These are phyloP conservation scores for Argentina anserina DNA, from an alignment of 306 rosid genomes.

Conservation along the genomic window DNA sequence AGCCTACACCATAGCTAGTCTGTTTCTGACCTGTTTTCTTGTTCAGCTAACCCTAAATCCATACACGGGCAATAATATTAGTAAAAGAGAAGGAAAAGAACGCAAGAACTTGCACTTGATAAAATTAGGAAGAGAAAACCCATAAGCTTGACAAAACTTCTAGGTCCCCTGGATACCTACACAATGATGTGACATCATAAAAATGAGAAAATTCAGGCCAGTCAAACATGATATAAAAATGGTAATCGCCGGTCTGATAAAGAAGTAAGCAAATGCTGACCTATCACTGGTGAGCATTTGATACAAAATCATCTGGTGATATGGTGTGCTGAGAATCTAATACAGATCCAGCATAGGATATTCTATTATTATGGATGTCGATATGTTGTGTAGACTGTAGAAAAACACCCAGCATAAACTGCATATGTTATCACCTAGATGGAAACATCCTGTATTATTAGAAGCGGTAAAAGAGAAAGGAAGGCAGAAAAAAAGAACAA, in stretches of 20 bases:
- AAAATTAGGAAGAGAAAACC: not conserved
- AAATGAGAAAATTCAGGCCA: not conserved
- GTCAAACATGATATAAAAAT: not conserved
- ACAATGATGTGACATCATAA: not conserved
- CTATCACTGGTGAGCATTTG: too few relatives aligned
- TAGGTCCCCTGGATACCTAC: constrained; percentile 2
- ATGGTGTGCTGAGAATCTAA: not conserved
- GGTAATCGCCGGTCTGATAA: not conserved
- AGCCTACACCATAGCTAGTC: not conserved
- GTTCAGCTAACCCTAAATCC: not conserved
- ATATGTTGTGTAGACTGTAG: not conserved
- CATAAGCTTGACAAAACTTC: too few relatives aligned
- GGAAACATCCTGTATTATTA: not conserved
- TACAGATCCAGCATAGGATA: not conserved
- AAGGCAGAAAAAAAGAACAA: not conserved
- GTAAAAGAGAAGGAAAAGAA: not conserved
- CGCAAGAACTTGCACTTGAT: not conserved
- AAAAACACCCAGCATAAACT: not conserved
- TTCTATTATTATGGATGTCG: not conserved
- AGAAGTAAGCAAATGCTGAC: not conserved
- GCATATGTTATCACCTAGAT: not conserved
- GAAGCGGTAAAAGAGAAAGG: not conserved
- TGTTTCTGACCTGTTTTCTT: not conserved
- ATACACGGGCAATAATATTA: not conserved
- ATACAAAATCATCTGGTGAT: too few relatives aligned